Percentiles rank a stretch among this genome's conserved stretches.
Evolutionary conservation across 139 green algal species (phyloP).

Genomic region (Gonium pectorale): DNA sequence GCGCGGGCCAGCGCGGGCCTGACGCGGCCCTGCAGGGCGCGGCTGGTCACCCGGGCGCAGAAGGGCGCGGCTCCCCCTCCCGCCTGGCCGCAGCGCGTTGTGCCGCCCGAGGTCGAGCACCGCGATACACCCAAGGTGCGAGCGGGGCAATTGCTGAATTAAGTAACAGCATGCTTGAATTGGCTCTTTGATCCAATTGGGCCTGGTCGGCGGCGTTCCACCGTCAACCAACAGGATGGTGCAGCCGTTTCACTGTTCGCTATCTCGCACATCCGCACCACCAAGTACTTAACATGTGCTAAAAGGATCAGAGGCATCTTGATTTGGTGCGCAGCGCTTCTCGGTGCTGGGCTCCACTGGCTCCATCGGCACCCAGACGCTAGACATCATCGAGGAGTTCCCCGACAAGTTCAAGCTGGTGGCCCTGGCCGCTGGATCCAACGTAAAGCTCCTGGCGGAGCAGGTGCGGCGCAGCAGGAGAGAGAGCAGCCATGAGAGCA

Average conservation of each 20-base stretch:
- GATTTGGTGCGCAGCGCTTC: slow-evolving; percentile 82
- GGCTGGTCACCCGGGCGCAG: slow-evolving; percentile 5
- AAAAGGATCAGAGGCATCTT: neutral
- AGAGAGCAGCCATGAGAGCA: too few species aligned
- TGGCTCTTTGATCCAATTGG: too few species aligned
- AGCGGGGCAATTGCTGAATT: too few species aligned
- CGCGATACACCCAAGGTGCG: slow-evolving; percentile 60
- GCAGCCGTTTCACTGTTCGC: too few species aligned
- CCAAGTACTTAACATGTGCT: neutral
- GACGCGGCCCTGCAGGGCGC: neutral
- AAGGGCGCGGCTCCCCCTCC: slow-evolving; percentile 51
- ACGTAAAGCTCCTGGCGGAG: slow-evolving; percentile 93
- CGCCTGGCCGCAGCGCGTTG: slow-evolving; percentile 57
- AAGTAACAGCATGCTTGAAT: too few species aligned
- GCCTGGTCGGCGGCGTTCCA: neutral
- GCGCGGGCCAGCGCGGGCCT: neutral
- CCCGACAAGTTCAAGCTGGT: slow-evolving; percentile 93
- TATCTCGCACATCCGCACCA: neutral
- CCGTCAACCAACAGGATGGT: too few species aligned
- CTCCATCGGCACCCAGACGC: slow-evolving; percentile 98
- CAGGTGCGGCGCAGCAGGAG: too few species aligned
- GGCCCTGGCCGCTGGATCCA: slow-evolving; percentile 93
- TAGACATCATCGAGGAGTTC: slow-evolving; percentile 98
- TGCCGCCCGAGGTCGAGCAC: slow-evolving; percentile 62
- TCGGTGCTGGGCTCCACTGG: slow-evolving; percentile 93